Conservation (phyloP, 2,329 filamentous ascomycete genomes). For the Gaeumannomyces sp. region DNA sequence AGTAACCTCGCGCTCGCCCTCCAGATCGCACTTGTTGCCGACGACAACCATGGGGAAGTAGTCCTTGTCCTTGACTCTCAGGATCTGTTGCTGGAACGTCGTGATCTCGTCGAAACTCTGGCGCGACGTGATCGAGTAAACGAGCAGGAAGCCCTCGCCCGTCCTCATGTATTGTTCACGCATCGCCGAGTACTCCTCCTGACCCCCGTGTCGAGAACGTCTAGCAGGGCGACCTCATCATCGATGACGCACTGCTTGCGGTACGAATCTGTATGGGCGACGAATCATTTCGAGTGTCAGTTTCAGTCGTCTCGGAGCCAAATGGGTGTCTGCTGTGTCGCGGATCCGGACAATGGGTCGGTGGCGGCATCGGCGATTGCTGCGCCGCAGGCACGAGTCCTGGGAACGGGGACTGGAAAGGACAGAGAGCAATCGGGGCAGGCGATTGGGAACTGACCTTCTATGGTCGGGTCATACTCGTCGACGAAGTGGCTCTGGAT, state of each 20-base stretch:
- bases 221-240: constrained; percentile 93
- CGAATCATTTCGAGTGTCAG: not conserved
- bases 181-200: constrained; percentile 99
- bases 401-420: not conserved
- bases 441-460: constrained; percentile 58
- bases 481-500: constrained; percentile 97
- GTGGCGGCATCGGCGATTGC: not conserved
- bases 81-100: constrained; percentile 97
- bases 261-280: constrained; percentile 71
- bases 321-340: not conserved
- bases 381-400: not conserved
- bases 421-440: not conserved
- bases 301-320: not conserved
- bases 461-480: constrained; percentile 98
- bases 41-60: constrained; percentile 99
- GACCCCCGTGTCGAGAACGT: constrained; percentile 95
- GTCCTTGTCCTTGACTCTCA: constrained; percentile 98
- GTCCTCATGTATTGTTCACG: constrained; percentile 99
- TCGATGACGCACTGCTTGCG: constrained; percentile 99
- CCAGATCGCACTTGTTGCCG: constrained; percentile 98
- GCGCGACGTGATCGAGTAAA: constrained; percentile 96
- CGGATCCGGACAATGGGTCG: too few species aligned
- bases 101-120: constrained; percentile 98
- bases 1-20: constrained; percentile 83
- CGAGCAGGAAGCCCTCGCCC: constrained; percentile 92